A percentile compares a stretch with the other conserved stretches of the same genome.
Conservation (phyloP, 768 basidiomycete species). For the Xerocomellus amylosporus region DNA sequence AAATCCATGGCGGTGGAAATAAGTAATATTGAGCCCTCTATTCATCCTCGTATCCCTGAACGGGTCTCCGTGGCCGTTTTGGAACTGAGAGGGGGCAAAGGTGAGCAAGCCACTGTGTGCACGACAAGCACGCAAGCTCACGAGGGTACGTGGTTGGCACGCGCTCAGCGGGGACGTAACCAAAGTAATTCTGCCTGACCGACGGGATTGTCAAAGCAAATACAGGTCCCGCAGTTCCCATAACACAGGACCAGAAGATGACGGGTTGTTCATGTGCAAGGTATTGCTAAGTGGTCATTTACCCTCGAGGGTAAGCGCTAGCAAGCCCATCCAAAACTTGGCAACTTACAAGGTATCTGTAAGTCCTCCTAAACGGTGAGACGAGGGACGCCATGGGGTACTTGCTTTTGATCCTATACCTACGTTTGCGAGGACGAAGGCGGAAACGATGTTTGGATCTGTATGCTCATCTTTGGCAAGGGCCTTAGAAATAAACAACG, state of each 20-base stretch:
- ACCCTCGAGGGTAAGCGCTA: background rate
- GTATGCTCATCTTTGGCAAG: constrained; percentile 24
- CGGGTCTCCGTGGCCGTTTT: constrained; percentile 62
- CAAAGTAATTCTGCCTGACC: constrained; percentile 64
- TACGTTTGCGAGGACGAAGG: constrained; percentile 7
- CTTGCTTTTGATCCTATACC: background rate
- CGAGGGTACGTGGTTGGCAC: constrained; percentile 78
- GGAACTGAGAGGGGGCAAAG: constrained; percentile 48
- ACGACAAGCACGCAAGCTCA: constrained; percentile 38
- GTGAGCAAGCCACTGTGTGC: background rate
- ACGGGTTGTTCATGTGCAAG: constrained; percentile 89
- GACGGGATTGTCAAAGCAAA: constrained; percentile 76
- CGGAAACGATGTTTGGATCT: constrained; percentile 21
- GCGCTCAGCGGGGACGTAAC: constrained; percentile 65
- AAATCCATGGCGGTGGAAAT: background rate
- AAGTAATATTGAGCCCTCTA: constrained; percentile 6
- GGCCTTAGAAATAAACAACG: constrained; percentile 24
- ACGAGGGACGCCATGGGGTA: constrained; percentile 28
- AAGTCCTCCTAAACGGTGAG: constrained; percentile 29
- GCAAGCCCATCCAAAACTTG: background rate
- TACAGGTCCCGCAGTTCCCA: constrained; percentile 74
- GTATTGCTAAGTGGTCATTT: constrained; percentile 60
- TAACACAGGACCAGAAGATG: constrained; percentile 79
- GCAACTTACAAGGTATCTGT: constrained; percentile 28
- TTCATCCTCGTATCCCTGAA: constrained; percentile 75